Base-by-base conservation (phyloP, 139 green algal genomes). In the Micromonas pusilla region DNA sequence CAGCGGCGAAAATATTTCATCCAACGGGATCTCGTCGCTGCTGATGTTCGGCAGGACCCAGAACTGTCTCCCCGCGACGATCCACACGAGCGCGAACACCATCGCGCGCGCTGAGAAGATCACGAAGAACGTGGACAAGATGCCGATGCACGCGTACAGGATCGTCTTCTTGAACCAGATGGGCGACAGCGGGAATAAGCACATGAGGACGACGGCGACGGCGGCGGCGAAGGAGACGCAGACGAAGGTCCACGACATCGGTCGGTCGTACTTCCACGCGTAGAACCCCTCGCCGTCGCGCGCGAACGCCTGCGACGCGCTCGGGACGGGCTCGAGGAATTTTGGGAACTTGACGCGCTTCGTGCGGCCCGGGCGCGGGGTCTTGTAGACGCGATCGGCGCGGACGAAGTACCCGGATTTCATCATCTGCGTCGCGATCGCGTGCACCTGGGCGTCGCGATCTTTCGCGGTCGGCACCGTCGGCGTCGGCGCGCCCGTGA, bases 11-110 rank as follows among this genome's bases (percentile, higher is more conserved):
- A 75, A 75, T 5, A 75, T 6, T 26, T 75, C 68, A 36, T 75
- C 53, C 34, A 75, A 62, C 32, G 68, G 68, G 25, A 77, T 79
- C 76, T 87, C 83, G 63, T 87, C 83, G 21, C 39, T 30, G 20
- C 85, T 52, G 57, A 87, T 78, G 57, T 88, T 88, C 26, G 83
- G 83, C 36, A 87, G 80, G 67, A 87, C 72, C 83, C 83, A 87
- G 32, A 85, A 76, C 30, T 83, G 79, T 45, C 79, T 74, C 36
- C 83, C 83, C 30, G 75, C 19, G 25, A 88, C 30, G 21, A 87
- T 64, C 83, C 83, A 87, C 31, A 81, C 75, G n/a, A 86, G 13
- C 5, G 36, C 67, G 52, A 88, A 87, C 13, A 87, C 38, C 0
- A 83, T 52, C 38, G 25, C 37, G 28, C 83, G 64, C 0, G 86